phyloP scores from a whole-genome alignment of 139 green algal species.

The Chlorella vulgaris region DNA sequence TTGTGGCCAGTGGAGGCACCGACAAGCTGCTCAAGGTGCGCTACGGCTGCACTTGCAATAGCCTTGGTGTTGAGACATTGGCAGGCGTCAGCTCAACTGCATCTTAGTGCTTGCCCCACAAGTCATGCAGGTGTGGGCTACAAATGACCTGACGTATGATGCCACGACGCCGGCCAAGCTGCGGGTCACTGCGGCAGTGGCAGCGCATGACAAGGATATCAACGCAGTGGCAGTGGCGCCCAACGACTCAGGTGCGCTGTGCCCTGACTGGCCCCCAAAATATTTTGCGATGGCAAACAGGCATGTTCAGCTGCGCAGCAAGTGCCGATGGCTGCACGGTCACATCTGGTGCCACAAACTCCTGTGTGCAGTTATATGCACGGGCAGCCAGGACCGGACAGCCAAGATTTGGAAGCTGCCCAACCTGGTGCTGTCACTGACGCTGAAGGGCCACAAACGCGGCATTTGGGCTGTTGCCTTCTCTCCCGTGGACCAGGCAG shows the following conservation, averaged over 20 bases:
- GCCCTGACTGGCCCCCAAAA: too few relatives aligned
- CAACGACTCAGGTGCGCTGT: slow-evolving; percentile 53
- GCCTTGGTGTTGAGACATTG: background rate
- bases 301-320: too few relatives aligned
- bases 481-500: slow-evolving; percentile 78
- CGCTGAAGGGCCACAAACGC: slow-evolving; percentile 85
- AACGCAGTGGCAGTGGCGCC: slow-evolving; percentile 90
- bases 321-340: too few relatives aligned
- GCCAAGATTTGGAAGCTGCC: slow-evolving; percentile 90
- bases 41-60: background rate
- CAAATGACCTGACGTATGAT: slow-evolving; percentile 21
- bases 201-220: slow-evolving; percentile 97
- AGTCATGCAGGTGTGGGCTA: slow-evolving; percentile 78
- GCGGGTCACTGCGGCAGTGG: slow-evolving; percentile 70
- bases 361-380: slow-evolving; percentile 65
- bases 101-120: too few relatives aligned
- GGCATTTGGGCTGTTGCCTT: slow-evolving; percentile 95
- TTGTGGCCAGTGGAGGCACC: slow-evolving; percentile 77
- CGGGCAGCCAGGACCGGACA: slow-evolving; percentile 85
- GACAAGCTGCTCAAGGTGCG: slow-evolving; percentile 87
- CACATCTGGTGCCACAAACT: background rate
- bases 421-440: slow-evolving; percentile 60
- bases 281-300: too few relatives aligned
- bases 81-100: too few relatives aligned
- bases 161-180: slow-evolving; percentile 36